Conservation (phyloP, 345 rosid genomes). For the Aquilaria yunnanensis region DNA sequence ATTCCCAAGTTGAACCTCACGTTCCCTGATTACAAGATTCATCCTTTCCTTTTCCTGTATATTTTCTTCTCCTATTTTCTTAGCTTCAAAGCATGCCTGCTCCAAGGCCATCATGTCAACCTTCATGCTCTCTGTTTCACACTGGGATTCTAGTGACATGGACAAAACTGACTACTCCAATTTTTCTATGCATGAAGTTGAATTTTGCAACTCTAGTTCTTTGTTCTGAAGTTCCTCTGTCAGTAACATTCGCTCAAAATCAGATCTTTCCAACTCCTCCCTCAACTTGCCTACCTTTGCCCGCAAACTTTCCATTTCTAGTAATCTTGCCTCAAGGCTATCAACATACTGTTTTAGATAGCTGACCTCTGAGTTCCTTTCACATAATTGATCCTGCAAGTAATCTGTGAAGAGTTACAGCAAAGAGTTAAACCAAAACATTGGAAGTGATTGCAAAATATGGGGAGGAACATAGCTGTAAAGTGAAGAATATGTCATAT, state of each 20-base stretch:
- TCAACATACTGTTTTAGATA: constrained; percentile 47
- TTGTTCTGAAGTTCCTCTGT: constrained; percentile 52
- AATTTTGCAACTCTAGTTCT: constrained; percentile 49
- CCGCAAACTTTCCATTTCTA: constrained; percentile 40
- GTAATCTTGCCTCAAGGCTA: constrained; percentile 54
- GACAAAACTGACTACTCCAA: constrained; percentile 67
- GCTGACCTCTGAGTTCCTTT: constrained; percentile 49
- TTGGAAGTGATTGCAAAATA: not conserved
- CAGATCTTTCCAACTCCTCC: constrained; percentile 46
- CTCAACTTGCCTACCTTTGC: constrained; percentile 34
- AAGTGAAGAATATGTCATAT: too few species aligned
- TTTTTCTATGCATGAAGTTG: constrained; percentile 43
- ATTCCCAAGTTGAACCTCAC: constrained; percentile 34
- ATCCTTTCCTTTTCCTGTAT: constrained; percentile 39
- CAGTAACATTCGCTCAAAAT: constrained; percentile 40
- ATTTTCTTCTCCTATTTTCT: constrained; percentile 44
- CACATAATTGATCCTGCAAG: constrained; percentile 73
- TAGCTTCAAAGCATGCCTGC: constrained; percentile 48
- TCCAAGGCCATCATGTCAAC: constrained; percentile 59
- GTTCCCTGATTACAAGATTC: constrained; percentile 38
- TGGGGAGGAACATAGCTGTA: too few species aligned
- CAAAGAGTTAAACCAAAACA: constrained; percentile 9
- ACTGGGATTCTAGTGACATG: constrained; percentile 56
- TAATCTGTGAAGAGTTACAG: constrained; percentile 42
- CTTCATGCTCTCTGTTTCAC: constrained; percentile 85